phyloP scores from a whole-genome alignment of 1,284 basidiomycete genomes.

The Cronartium ribicola region DNA sequence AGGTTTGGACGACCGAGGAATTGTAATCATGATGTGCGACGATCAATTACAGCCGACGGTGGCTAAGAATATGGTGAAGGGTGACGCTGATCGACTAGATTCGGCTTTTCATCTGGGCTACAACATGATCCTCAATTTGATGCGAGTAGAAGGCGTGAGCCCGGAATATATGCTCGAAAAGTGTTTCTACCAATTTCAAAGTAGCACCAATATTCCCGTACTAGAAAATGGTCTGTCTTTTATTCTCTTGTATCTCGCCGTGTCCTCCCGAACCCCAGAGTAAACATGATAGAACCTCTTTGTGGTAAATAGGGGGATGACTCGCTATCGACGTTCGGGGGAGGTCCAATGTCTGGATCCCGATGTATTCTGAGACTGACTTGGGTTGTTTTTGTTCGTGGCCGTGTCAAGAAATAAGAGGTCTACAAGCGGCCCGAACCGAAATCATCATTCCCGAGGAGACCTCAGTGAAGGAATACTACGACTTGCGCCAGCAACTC shows the following conservation, averaged over 20 bases:
- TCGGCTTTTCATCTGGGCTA: slow-evolving; percentile 98
- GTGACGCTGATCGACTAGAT: slow-evolving; percentile 92
- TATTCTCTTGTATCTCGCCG: not conserved
- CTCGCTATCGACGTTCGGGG: too few relatives aligned
- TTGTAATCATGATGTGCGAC: slow-evolving; percentile 99
- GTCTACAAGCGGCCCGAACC: slow-evolving; percentile 67
- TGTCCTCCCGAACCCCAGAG: too few relatives aligned
- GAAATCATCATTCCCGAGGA: slow-evolving; percentile 75
- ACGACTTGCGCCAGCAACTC: slow-evolving; percentile 82
- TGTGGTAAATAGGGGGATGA: too few relatives aligned
- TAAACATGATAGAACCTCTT: too few relatives aligned
- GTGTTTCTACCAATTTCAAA: slow-evolving; percentile 99
- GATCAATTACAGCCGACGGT: slow-evolving; percentile 89
- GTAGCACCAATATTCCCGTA: slow-evolving; percentile 77
- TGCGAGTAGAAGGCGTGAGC: slow-evolving; percentile 97
- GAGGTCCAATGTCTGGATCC: too few relatives aligned
- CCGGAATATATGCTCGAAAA: slow-evolving; percentile 97
- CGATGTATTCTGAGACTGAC: not conserved
- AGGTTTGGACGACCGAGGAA: slow-evolving; percentile 95
- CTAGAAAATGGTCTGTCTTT: slow-evolving; percentile 60
- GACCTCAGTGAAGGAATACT: slow-evolving; percentile 78
- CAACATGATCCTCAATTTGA: slow-evolving; percentile 98
- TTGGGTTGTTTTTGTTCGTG: slow-evolving; percentile 53
- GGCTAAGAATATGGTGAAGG: slow-evolving; percentile 97
- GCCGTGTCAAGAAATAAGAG: slow-evolving; percentile 43